Percentiles rank a stretch among this genome's conserved stretches.
Evolutionary conservation across 2,329 filamentous ascomycete genomes (phyloP).

Genomic region (Diaporthe destruens): DNA sequence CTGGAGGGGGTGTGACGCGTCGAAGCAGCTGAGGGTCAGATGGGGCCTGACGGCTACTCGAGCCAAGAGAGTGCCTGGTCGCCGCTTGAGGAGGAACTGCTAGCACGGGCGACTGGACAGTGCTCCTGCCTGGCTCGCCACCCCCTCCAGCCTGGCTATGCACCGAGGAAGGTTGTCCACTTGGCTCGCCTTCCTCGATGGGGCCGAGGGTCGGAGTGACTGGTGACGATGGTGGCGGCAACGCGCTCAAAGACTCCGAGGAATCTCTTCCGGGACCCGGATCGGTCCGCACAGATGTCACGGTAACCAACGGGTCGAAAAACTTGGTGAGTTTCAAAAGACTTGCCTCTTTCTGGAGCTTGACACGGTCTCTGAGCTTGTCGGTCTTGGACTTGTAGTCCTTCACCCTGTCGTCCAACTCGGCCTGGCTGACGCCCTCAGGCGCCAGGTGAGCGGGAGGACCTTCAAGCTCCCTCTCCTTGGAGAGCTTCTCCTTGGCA

Average conservation of each 20-base stretch:
- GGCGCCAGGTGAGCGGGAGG: constrained; percentile 50
- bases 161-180: neutral
- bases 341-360: constrained; percentile 71
- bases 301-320: constrained; percentile 23
- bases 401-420: constrained; percentile 55
- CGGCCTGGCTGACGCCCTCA: constrained; percentile 49
- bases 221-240: neutral
- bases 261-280: constrained; percentile 7
- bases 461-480: constrained; percentile 61
- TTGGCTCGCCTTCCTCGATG: constrained; percentile 20
- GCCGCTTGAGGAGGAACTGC: constrained; percentile 4
- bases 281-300: constrained; percentile 21
- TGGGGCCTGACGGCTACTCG: neutral
- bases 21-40: constrained; percentile 40
- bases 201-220: neutral
- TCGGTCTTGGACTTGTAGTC: constrained; percentile 65
- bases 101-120: neutral
- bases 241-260: neutral
- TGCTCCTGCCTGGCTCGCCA: constrained; percentile 2
- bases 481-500: constrained; percentile 70
- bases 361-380: constrained; percentile 67
- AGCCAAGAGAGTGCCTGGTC: constrained; percentile 21
- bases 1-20: constrained; percentile 37
- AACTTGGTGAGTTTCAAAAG: neutral
- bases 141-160: neutral